Percentiles rank a stretch among this genome's conserved stretches.
Evolutionary conservation across 1,139 yeast species (phyloP).

Genomic region (Groenewaldozyma auringiensis): DNA sequence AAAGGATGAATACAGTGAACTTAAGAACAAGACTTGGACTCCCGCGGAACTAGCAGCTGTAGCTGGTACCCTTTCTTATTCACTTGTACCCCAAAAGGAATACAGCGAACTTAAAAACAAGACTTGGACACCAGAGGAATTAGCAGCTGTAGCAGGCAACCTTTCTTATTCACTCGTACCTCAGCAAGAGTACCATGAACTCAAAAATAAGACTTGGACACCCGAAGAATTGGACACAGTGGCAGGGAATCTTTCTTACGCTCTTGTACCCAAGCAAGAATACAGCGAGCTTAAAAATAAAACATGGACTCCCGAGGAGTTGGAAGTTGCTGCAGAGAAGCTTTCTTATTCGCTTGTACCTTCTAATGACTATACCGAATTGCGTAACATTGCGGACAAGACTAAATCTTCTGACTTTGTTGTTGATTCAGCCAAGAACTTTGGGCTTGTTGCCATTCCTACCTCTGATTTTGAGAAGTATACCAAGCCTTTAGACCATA

Average conservation of each 20-base stretch:
- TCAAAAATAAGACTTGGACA: slow-evolving; percentile 13
- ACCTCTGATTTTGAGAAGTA: slow-evolving; percentile 26
- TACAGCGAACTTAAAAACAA: slow-evolving; percentile 13
- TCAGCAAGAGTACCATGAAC: neutral
- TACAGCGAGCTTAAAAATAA: slow-evolving; percentile 14
- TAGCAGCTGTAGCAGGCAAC: slow-evolving; percentile 31
- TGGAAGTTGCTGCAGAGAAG: slow-evolving; percentile 31
- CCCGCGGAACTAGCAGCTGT: slow-evolving; percentile 20
- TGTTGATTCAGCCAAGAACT: slow-evolving; percentile 25
- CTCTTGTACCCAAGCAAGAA: slow-evolving; percentile 17
- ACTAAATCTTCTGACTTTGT: slow-evolving; percentile 24
- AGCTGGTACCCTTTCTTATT: slow-evolving; percentile 19
- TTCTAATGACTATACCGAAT: slow-evolving; percentile 17
- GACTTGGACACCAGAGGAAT: slow-evolving; percentile 22
- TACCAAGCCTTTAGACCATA: slow-evolving; percentile 13
- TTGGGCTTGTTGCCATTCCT: slow-evolving; percentile 33
- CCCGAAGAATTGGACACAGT: slow-evolving; percentile 19
- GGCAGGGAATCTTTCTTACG: slow-evolving; percentile 19
- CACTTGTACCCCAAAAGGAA: slow-evolving; percentile 17
- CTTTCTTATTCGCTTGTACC: slow-evolving; percentile 27
- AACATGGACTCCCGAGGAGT: slow-evolving; percentile 22
- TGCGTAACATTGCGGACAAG: slow-evolving; percentile 15
- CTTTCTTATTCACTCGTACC: slow-evolving; percentile 27
- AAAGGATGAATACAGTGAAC: neutral
- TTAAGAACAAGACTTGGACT: slow-evolving; percentile 13